Evolutionary conservation across 441 rosid species (phyloP).

Genomic region (Bocquillonia castaneifolia): DNA sequence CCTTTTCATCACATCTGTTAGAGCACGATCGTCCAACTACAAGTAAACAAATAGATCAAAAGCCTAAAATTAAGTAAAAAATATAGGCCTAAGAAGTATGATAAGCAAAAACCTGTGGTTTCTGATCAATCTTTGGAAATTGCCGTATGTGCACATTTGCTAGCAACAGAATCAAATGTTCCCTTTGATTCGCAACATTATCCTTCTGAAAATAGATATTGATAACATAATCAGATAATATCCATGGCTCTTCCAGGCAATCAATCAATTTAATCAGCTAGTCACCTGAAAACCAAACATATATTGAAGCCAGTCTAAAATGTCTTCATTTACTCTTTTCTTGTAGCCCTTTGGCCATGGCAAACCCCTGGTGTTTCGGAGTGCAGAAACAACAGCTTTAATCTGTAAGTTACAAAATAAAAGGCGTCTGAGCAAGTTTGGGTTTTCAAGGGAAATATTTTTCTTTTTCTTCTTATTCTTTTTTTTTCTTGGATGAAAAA

Average conservation of each 20-base stretch:
- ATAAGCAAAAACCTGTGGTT: conserved; percentile 72
- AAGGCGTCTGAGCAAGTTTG: conserved; percentile 14
- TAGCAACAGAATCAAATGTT: conserved; percentile 84
- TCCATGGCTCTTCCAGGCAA: not conserved
- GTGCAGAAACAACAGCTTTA: conserved; percentile 88
- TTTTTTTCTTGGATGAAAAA: too few relatives aligned
- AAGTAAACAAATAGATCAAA: not conserved
- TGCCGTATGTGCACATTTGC: conserved; percentile 94
- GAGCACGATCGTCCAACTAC: conserved; percentile 87
- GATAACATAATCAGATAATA: not conserved
- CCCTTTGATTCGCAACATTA: conserved; percentile 97
- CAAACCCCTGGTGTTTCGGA: conserved; percentile 91
- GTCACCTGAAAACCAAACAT: conserved; percentile 98
- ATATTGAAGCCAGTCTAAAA: conserved; percentile 93
- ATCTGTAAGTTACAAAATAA: conserved; percentile 44
- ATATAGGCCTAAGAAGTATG: conserved; percentile 5
- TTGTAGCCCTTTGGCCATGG: conserved; percentile 89
- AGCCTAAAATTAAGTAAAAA: not conserved
- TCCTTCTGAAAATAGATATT: conserved; percentile 55
- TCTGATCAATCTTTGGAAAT: conserved; percentile 92
- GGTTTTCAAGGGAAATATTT: too few relatives aligned
- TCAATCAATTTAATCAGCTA: not conserved
- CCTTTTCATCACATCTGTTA: conserved; percentile 91
- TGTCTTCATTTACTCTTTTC: conserved; percentile 75
- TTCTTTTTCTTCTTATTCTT: too few relatives aligned